Base-by-base conservation (phyloP, 805 yeast species). In the Kodamaea restingae region DNA sequence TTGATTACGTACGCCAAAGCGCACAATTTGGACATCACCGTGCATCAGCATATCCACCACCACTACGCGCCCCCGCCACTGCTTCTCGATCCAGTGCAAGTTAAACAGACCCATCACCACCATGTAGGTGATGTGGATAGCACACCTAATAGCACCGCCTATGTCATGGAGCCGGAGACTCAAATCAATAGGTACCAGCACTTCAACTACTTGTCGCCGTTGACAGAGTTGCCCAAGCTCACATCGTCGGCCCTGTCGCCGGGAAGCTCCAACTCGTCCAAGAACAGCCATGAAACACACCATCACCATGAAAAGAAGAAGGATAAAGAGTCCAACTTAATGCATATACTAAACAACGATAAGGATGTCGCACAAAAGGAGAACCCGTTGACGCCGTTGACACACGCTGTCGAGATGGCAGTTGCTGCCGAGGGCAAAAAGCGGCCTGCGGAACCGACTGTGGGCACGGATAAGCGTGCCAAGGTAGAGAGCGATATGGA, bases 21-120 rank as follows among this genome's bases (percentile, higher is more conserved):
- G 35, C 71, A 76, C 48, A 71, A 75, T 14, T 62, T 84, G 31
- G 71, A 75, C 32, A 70, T 88, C 10, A 80, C 88, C 3, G 75
- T 88, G 15, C 95, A 88, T 60, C 95, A 88, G 56, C 95, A 86
- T 58, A 80, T 84, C 33, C 91, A 85, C 58, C 86, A 86, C 55
- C 88, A 84, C 59, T 81, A 83, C 58, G 69, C 72, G 6, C 72
- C 77, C 2, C 73, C 71, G 30, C 44, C 35, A 15, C 39, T 32
- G 14, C 29, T 32, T 17, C 31, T 44, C 34, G 30, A 36, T 12
- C 29, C 44, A 17, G 18, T 40, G 22, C 15, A 30, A 15, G 31
- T 18, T 27, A 32, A 36, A 26, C 32, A 41, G 35, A 35, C 35
- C 12, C 32, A 38, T 36, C 34, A 36, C 36, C 29, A 40, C 42